phyloP scores from a whole-genome alignment of 2,329 filamentous ascomycete genomes.

The Cercospora zeina region DNA sequence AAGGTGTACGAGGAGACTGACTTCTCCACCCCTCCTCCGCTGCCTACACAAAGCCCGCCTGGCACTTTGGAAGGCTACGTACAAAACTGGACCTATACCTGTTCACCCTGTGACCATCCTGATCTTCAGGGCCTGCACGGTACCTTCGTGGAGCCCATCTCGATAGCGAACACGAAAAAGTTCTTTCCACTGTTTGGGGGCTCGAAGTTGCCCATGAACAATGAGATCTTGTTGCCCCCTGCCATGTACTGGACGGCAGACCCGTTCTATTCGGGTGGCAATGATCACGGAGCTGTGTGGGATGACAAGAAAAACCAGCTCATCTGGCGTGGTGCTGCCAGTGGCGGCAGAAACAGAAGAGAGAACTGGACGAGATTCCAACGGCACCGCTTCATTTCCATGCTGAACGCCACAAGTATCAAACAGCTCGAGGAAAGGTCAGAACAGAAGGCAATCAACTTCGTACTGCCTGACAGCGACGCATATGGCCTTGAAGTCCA shows the following conservation, averaged over 20 bases:
- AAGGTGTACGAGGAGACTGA: constrained; percentile 41
- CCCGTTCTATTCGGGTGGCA: constrained; percentile 46
- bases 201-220: constrained; percentile 53
- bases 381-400: constrained; percentile 71
- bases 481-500: constrained; percentile 44
- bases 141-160: constrained; percentile 52
- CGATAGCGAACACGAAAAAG: constrained; percentile 46
- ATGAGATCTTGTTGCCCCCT: constrained; percentile 54
- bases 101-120: constrained; percentile 50
- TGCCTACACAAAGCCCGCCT: constrained; percentile 36
- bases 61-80: constrained; percentile 50
- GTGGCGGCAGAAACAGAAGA: constrained; percentile 49
- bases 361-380: constrained; percentile 72
- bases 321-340: constrained; percentile 53
- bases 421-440: constrained; percentile 49
- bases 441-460: constrained; percentile 42
- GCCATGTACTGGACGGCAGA: constrained; percentile 53
- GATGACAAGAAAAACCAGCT: constrained; percentile 44
- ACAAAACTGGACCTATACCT: constrained; percentile 49
- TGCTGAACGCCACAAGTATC: constrained; percentile 68
- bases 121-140: constrained; percentile 51
- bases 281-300: constrained; percentile 46
- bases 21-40: constrained; percentile 42
- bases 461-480: constrained; percentile 42
- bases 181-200: constrained; percentile 54